Evolutionary conservation across 495 filamentous ascomycete species (phyloP), one percentile per base, ranked within the genome.

Genomic region (Aspergillus cristatus): DNA sequence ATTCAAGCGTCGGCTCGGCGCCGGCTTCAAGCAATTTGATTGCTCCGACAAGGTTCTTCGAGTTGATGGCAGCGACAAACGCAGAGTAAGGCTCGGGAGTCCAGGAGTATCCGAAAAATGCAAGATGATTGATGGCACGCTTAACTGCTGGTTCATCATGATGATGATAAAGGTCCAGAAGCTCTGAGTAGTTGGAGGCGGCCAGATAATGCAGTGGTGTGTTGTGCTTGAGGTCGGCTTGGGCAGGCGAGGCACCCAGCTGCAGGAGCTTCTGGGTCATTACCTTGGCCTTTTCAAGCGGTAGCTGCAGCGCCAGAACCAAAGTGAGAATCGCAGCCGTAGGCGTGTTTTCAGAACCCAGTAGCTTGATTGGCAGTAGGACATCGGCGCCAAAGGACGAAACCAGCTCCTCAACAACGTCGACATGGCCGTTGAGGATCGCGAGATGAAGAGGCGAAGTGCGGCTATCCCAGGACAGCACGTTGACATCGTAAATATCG

Each of bases 401-500:
- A 22, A 86, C 83, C 5, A 93, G 68, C 14, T 75, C 60, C 28
- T 79, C 75, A 37, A 87, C 80, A 7, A 75, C 73, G 6, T 78
- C 69, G 11, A 68, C 58, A 42, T 88, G 79, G 2, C 82, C 83
- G 37, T 72, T 70, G 1, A 84, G 36, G 38, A 93, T 87, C 2
- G 86, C 86, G 16, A 86, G 66, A 49, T 93, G 86, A 11, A 90
- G 60, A 0, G 86, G 73, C 1, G 82, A 79, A 35, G 73, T 70
- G 13, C 72, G 70, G 12, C 56, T 79, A 42, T 93, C 85, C 86
- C 86, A 93, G 6, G 84, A 71, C 7, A 79, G 46, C 5, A 78
- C 70, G 46, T 90, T 79, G 38, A 88, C 68, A 37, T 88, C 80
- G 54, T 82, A 88, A 38, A 88, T 69, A 55, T 93, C 83, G 3